These are phyloP conservation scores for Senna siamea DNA, from an alignment of 306 rosid species.

Conservation along the genomic window DNA sequence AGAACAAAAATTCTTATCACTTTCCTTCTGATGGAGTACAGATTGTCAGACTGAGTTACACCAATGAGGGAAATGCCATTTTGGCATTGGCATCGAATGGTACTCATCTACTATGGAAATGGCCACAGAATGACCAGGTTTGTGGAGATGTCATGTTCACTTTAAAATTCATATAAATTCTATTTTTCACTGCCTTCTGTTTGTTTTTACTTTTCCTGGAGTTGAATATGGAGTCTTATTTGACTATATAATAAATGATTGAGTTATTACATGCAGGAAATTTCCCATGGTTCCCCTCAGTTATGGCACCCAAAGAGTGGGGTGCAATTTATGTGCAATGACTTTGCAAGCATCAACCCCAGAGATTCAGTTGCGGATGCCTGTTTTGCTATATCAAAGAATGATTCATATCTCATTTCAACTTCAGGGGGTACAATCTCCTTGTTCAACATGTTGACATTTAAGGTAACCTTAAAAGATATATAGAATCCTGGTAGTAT, in stretches of 20 bases:
- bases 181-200: not conserved
- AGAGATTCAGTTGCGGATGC: conserved; percentile 30
- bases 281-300: conserved; percentile 31
- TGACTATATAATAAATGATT: not conserved
- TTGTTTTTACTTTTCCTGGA: not conserved
- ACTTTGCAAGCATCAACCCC: not conserved
- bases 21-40: conserved; percentile 32
- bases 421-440: conserved; percentile 50
- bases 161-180: not conserved
- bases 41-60: conserved; percentile 49
- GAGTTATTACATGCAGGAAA: conserved; percentile 37
- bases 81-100: conserved; percentile 49
- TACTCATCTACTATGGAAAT: conserved; percentile 50
- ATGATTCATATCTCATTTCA: conserved; percentile 44
- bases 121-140: conserved; percentile 44
- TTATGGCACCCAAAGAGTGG: conserved; percentile 37
- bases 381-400: conserved; percentile 43
- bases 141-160: not conserved
- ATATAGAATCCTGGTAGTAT: no score
- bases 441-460: conserved; percentile 40
- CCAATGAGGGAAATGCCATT: conserved; percentile 40
- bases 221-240: conserved; percentile 10
- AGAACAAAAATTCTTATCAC: not conserved
- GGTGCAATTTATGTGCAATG: conserved; percentile 43
- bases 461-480: conserved; percentile 41